Evolutionary conservation across 805 yeast genomes (phyloP).

Genomic region (Hanseniaspora osmophila): DNA sequence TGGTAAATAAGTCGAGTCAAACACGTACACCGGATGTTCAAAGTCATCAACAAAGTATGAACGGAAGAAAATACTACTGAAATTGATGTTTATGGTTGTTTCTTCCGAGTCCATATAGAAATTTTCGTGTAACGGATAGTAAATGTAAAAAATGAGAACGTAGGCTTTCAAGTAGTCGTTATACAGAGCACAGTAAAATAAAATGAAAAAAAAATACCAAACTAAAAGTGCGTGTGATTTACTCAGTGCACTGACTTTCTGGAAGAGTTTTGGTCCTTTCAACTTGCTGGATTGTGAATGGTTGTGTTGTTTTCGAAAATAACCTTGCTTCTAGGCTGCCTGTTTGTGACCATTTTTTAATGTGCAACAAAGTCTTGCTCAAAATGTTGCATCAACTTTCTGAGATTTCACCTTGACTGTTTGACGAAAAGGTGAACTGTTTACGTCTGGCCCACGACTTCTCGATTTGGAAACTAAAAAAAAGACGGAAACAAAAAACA

Average conservation of each 20-base stretch:
- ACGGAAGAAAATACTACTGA: conserved; percentile 37
- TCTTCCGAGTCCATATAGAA: not conserved
- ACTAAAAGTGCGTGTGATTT: not conserved
- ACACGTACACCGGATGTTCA: conserved; percentile 61
- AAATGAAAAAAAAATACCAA: not conserved
- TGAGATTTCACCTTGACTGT: no score
- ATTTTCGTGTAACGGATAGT: no score
- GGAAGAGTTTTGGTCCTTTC: not conserved
- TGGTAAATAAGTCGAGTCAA: conserved; percentile 75
- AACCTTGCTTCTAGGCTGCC: no score
- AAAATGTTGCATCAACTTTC: not conserved
- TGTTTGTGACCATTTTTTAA: no score
- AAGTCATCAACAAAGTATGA: conserved; percentile 53
- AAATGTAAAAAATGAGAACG: not conserved
- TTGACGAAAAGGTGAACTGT: no score
- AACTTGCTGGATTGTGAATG: not conserved
- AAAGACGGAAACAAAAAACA: not conserved
- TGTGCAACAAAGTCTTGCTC: not conserved
- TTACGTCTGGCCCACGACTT: no score
- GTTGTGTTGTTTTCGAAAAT: not conserved
- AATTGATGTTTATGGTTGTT: conserved; percentile 18
- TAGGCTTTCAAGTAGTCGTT: not conserved
- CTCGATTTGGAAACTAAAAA: not conserved
- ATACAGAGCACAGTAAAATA: not conserved
- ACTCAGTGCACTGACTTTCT: not conserved